Evolutionary conservation across 2,329 filamentous ascomycete genomes (phyloP), one percentile per base, ranked within the genome.

Genomic region (Colletotrichum tofieldiae): DNA sequence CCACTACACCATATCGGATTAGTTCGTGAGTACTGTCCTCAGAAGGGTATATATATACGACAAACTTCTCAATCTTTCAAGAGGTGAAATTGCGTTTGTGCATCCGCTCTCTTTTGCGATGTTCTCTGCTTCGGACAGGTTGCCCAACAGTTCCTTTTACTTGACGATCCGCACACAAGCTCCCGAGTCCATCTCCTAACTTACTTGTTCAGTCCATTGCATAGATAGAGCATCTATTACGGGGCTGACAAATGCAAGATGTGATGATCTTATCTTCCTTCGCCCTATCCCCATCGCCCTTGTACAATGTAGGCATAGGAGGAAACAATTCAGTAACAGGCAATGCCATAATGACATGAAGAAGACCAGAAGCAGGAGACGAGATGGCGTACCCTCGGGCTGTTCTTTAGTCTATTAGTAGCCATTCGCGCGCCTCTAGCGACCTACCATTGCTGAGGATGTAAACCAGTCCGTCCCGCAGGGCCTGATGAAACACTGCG

Each of bases 1-100:
- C 65, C 69, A 68, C 64, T 68, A 68, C 69, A 72, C 69, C 69
- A 68, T 68, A 64, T 68, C 58, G 58, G 51, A 71, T 51, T 39
- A 1, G 5, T n/a, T 26, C 23, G 23, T 26, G 23, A 26, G 23
- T 26, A n/a, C n/a, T n/a, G n/a, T n/a, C n/a, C n/a, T n/a, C n/a
- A 26, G 23, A 26, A 26, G 2, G 23, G 23, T 23, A n/a, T 23
- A 8, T 7, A n/a, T 23, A 2, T 51, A 37, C n/a, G 2, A 7
- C 1, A 12, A 20, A 18, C 8, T 55, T 49, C 0, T 9, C 3
- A 49, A 5, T 2, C 3, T 5, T 11, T 20, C 29, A 45, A 16
- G 2, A 18, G n/a, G 47, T 4, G 18, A 5, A 32, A 9, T 18
- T 11, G 2, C 20, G 18, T 55, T 20, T 12, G 23, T n/a, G 2